Base-by-base conservation (phyloP, 202 grass and related monocot species). In the Eragrostis tef region DNA sequence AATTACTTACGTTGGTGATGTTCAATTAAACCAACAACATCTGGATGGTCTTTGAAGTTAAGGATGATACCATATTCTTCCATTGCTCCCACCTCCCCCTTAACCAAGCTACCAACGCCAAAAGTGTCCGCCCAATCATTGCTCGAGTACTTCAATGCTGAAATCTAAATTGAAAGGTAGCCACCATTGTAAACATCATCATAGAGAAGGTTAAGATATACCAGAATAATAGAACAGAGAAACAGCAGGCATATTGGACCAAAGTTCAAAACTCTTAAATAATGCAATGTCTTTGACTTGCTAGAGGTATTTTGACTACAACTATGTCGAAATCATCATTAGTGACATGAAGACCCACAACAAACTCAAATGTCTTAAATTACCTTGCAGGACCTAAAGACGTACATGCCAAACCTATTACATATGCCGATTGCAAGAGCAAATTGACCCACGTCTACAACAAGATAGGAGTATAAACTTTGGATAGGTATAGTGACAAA, bases 11-110 rank as follows among this genome's bases (percentile, higher is more conserved):
- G 77, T 54, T 98, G 95, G 91, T 98, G 90, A 83, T 91, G 89
- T 93, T 93, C 79, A 74, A 98, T 77, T 86, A 98, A 89, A 57
- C 95, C 92, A 88, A 98, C 90, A 88, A 87, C 77, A 86, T 93
- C 93, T 13, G 64, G 80, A 80, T 98, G 77, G 70, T 87, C 74
- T 80, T 87, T 93, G 86, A 98, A 98, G 84, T 90, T 91, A 89
- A 98, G 71, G 74, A 94, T 80, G 64, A 94, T 80, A 73, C 95
- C 95, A 46, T 91, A 91, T 81, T 98, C 95, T 89, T 92, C 91
- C 79, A 89, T 78, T 64, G 84, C 88, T 71, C 91, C 92, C 31
- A 98, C 89, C 70, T 91, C 93, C 49, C 88, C 92, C 65, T 93
- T 78, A 77, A 93, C 88, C 85, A 98, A 88, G 80, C 83, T 93